These are phyloP conservation scores for Sequoiadendron giganteum DNA, from an alignment of 75 land plant species.

Conservation along the genomic window DNA sequence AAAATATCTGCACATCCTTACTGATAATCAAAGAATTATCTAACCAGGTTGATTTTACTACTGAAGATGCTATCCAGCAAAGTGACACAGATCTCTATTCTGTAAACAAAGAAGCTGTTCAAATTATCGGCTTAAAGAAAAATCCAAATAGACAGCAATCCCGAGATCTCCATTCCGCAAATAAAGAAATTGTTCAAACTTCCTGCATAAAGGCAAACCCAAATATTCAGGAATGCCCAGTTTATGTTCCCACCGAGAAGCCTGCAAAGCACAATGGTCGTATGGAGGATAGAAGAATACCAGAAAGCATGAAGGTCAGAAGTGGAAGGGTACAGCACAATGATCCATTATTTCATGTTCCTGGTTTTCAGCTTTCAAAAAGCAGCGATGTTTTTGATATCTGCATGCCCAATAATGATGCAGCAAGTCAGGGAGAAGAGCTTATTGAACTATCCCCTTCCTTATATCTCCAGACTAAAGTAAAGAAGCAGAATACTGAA, in stretches of 20 bases:
- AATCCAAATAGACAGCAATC: background rate
- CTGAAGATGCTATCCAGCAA: background rate
- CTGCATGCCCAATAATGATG: constrained; percentile 13
- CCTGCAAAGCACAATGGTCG: background rate
- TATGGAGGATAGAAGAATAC: background rate
- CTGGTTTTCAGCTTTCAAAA: background rate
- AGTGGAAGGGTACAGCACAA: constrained; percentile 42
- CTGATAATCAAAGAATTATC: background rate
- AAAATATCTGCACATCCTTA: background rate
- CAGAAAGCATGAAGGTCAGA: constrained; percentile 8
- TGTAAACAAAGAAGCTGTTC: background rate
- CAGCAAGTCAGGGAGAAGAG: background rate
- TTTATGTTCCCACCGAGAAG: background rate
- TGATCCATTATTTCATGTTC: constrained; percentile 24
- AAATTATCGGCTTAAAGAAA: background rate
- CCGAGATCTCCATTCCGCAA: background rate
- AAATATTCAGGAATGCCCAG: background rate
- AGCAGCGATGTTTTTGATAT: constrained; percentile 13
- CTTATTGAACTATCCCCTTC: background rate
- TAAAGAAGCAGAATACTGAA: background rate
- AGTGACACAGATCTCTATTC: background rate
- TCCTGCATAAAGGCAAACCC: background rate
- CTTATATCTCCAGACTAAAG: constrained; percentile 5
- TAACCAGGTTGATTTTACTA: background rate
- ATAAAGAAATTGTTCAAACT: background rate